Percentiles rank a stretch among this genome's conserved stretches.
Conservation (phyloP, 352 stramenopile species). For the Phytophthora idaei region DNA sequence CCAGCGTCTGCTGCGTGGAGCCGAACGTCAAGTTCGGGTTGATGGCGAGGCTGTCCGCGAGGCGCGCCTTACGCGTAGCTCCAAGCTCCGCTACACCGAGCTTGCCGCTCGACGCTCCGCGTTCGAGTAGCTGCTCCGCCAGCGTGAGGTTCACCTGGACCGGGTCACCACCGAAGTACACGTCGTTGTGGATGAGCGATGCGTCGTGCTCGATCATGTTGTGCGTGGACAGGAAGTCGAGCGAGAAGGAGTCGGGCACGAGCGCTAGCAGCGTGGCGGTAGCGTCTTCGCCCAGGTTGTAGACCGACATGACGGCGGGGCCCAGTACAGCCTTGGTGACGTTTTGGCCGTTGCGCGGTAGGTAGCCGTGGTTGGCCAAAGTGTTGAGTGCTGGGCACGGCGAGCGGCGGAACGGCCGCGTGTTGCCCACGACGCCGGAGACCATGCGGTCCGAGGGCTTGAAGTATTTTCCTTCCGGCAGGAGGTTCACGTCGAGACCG, state of each 20-base stretch:
- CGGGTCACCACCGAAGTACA: slow-evolving; percentile 46
- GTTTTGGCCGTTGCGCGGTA: slow-evolving; percentile 56
- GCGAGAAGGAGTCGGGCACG: slow-evolving; percentile 33
- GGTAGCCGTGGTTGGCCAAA: slow-evolving; percentile 61
- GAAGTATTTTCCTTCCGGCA: slow-evolving; percentile 45
- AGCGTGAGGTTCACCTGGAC: slow-evolving; percentile 37
- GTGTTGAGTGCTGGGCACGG: slow-evolving; percentile 63
- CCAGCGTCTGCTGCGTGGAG: slow-evolving; percentile 32
- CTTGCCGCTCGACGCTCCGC: slow-evolving; percentile 21
- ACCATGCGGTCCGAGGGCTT: slow-evolving; percentile 29
- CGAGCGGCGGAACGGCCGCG: slow-evolving; percentile 37
- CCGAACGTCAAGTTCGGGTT: slow-evolving; percentile 49
- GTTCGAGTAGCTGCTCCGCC: slow-evolving; percentile 38
- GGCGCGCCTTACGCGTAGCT: slow-evolving; percentile 38
- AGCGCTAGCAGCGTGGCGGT: slow-evolving; percentile 33
- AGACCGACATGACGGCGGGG: slow-evolving; percentile 36
- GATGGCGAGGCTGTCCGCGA: slow-evolving; percentile 31
- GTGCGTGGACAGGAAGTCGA: slow-evolving; percentile 42
- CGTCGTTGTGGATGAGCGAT: slow-evolving; percentile 59
- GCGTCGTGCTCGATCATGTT: slow-evolving; percentile 41
- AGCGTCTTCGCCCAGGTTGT: slow-evolving; percentile 33
- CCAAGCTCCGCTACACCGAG: slow-evolving; percentile 43
- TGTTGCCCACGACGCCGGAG: slow-evolving; percentile 34
- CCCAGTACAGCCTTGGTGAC: slow-evolving; percentile 38
- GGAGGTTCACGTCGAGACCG: slow-evolving; percentile 27